phyloP scores from a whole-genome alignment of 192 early-diverging fungal species.

The Umbelopsis vinacea region DNA sequence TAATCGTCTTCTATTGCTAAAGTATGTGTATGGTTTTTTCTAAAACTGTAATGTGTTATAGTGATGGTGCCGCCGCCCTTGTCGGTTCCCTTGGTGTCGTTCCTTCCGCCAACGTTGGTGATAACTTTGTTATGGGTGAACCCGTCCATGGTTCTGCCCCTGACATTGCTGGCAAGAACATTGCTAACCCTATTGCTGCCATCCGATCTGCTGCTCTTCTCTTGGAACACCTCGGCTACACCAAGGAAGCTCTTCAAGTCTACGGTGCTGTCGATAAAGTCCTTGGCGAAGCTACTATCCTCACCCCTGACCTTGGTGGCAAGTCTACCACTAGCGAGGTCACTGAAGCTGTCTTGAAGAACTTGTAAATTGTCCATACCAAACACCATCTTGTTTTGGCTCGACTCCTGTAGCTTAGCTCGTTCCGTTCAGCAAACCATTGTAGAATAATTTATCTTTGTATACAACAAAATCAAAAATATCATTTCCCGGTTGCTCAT shows the following conservation, averaged over 20 bases:
- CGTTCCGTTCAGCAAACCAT: constrained; percentile 1
- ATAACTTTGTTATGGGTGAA: constrained; percentile 94
- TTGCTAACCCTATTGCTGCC: constrained; percentile 95
- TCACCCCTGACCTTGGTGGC: constrained; percentile 93
- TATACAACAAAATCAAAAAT: constrained; percentile 12
- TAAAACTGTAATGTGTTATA: constrained; percentile 1
- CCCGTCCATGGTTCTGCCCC: constrained; percentile 92
- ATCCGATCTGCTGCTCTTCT: constrained; percentile 94
- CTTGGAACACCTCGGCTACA: constrained; percentile 83
- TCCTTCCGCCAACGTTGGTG: constrained; percentile 95
- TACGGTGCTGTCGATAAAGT: constrained; percentile 87
- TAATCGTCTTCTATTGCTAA: background rate
- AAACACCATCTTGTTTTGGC: background rate
- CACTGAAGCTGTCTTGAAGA: constrained; percentile 80
- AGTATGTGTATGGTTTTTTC: no score
- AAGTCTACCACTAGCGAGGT: constrained; percentile 81
- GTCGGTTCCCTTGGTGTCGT: constrained; percentile 96
- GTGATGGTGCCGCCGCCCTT: constrained; percentile 95
- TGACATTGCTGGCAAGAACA: constrained; percentile 96
- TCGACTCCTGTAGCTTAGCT: background rate
- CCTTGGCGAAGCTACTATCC: constrained; percentile 58
- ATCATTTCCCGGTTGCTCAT: background rate
- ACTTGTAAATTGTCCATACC: constrained; percentile 45
- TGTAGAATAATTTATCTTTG: constrained; percentile 21
- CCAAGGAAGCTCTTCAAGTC: constrained; percentile 73